Evolutionary conservation across 2,329 filamentous ascomycete genomes (phyloP), one percentile per base, ranked within the genome.

Genomic region (Xylariaceae sp.): DNA sequence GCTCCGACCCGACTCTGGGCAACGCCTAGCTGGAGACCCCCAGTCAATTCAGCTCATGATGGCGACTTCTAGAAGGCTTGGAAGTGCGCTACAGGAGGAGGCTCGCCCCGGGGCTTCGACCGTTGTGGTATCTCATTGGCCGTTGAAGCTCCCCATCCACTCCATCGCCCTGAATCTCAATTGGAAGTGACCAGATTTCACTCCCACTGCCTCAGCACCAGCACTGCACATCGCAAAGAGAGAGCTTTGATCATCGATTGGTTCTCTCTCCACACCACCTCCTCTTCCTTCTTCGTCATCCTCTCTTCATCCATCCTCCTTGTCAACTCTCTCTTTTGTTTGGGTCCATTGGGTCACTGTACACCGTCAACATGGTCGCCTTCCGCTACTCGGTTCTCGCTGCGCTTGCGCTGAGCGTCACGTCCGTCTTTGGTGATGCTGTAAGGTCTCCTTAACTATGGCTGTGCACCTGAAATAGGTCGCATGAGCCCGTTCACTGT

Each of bases 361-460:
- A 43, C n/a, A 18, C 42, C 42, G 31, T 53, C 62, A 66, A 41
- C 47, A 69, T 68, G 66, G 66, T 68, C 33, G 65, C 66, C 47
- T 53, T 69, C 51, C 63, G 64, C 54, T 68, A 66, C 53, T 69
- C 66, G 42, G 60, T 66, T 36, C 65, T 69, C n/a, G 64, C 62
- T 43, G 66, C 64, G 31, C 55, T 69, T 47, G 66, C 66, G 34
- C 63, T 69, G 39, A 65, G 64, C 48, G 62, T 65, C 43, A 56
- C 60, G 44, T 67, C 66, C 16, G 67, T 67, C 52, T 66, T 69
- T 28, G 67, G 66, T 33, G 60, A 61, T 31, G 63, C 62, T 51
- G 66, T 67, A 64, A 59, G 66, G 62, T 49, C 36, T 19, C 13
- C 18, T 42, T 42, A 38, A 19, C 18, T 28, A 6, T n/a, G 19